Base-by-base conservation (phyloP, 108 stramenopile species). In the Nannochloropsis salina region DNA sequence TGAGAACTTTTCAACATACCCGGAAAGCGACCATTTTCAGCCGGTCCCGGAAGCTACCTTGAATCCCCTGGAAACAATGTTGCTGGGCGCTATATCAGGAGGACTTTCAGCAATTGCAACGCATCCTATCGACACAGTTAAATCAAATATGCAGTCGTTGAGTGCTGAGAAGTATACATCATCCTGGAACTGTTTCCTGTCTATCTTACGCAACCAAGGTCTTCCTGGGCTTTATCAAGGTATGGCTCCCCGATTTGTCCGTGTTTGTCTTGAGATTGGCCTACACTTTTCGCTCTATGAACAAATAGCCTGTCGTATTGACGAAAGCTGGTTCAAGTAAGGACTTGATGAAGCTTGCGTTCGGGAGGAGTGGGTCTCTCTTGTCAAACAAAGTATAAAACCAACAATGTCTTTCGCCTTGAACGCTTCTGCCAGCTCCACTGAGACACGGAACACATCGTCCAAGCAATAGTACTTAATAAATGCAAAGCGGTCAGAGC, bases 111-210 rank as follows among this genome's bases (percentile, higher is more conserved):
- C 87, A 83, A 74, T 84, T 6, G 86, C 44, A 8, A 87, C 86
- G 41, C 86, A 87, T 44, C 86, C 86, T 41, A 87, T 87, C 40
- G 86, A 87, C 86, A 87, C 86, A 20, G 86, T 87, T 5, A 87
- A 87, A n/a, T 80, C 86, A 43, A 83, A 87, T 44, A 51, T 87
- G 31, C 83, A 84, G 61, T 83, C 83, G 6, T 43, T 87, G 20
- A 42, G 74, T 82, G 86, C 79, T 22, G 80, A 43, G 3, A 84
- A 41, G 40, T 87, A 87, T 80, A 42, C 44, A 41, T 20, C 61
- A 8, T 83, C 83, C 83, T 74, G 83, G 44, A 80, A 87, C 44
- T 87, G 86, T 41, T 61, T 83, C 12, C 43, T 42, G 18, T 18
- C 83, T 22, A 84, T 87, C 43, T 9, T 84, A 21, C 42, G 51